Evolutionary conservation across 768 basidiomycete species (phyloP).

Genomic region (Boletus pseudo-olivaceus): DNA sequence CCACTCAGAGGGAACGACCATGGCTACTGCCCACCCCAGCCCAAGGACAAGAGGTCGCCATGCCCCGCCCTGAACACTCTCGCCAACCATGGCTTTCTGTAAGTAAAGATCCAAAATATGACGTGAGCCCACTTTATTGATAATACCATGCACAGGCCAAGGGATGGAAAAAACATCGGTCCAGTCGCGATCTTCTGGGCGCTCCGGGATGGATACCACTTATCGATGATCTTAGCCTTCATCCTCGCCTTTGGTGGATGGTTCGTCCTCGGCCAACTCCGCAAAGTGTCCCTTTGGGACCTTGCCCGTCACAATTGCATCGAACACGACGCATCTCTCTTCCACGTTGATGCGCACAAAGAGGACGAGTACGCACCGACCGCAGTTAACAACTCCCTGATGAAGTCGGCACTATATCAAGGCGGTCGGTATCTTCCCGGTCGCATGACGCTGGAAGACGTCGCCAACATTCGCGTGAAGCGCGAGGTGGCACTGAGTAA

Average conservation of each 20-base stretch:
- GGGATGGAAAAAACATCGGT: constrained; percentile 48
- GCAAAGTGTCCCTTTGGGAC: constrained; percentile 35
- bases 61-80: constrained; percentile 74
- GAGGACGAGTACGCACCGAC: constrained; percentile 47
- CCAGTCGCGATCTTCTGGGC: constrained; percentile 38
- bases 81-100: constrained; percentile 77
- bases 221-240: constrained; percentile 44
- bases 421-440: constrained; percentile 26
- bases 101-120: constrained; percentile 24
- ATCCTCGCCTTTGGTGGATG: constrained; percentile 49
- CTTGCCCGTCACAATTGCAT: constrained; percentile 47
- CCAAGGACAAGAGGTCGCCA: constrained; percentile 54
- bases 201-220: constrained; percentile 47
- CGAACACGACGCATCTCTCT: constrained; percentile 61
- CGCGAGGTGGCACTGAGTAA: constrained; percentile 41
- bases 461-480: constrained; percentile 49
- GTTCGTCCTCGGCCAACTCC: constrained; percentile 38
- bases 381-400: constrained; percentile 36
- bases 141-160: constrained; percentile 34
- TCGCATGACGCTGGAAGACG: constrained; percentile 30
- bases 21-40: constrained; percentile 42
- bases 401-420: constrained; percentile 40
- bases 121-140: neutral
- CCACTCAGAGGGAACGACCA: constrained; percentile 39
- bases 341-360: constrained; percentile 44